Base-by-base conservation (phyloP, 202 grass and related monocot species). In the Zizania palustris region DNA sequence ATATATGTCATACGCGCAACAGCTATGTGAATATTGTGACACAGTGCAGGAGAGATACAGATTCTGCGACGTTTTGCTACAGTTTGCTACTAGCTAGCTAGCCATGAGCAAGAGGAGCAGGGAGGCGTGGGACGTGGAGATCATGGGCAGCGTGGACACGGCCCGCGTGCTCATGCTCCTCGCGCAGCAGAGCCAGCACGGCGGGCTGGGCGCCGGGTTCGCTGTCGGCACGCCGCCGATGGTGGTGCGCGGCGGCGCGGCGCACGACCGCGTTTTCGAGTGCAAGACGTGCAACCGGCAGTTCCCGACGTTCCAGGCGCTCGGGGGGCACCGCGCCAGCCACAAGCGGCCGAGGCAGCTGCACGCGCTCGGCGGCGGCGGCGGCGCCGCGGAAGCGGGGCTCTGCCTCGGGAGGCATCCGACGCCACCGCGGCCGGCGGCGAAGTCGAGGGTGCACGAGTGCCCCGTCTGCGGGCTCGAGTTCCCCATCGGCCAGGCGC, bases 231-330 rank as follows among this genome's bases (percentile, higher is more conserved):
- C 55, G 57, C 67, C 7, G 41, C 22, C 78, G 51, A 15, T 6
- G 11, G n/a, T 15, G 4, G 4, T 7, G 42, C 38, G 60, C 50
- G 75, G 35, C 44, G 35, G 2, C n/a, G 51, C 49, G 49, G 15
- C 51, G 40, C 40, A 60, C 18, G 78, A 28, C 48, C 87, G 87
- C 65, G 80, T 84, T 72, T 97, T 94, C 69, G 76, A 92, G 86
- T 97, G 94, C 91, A 92, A 92, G 86, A 97, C 94, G 35, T 97
- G 94, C 73, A 88, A 51, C 73, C 82, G 89, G 3, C 73, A 83
- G 74, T 97, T 97, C 79, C 65, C 85, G 14, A 91, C 93, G 19
- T 97, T 97, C 79, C 93, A 97, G 81, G 93, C 93, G 33, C 86
- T 92, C 2, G 91, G 93, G 0, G 93, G 93, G 0, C 93, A 97